Evolutionary conservation across 129 eudicot genomes (phyloP).

Genomic region (Artemisia tridentata): DNA sequence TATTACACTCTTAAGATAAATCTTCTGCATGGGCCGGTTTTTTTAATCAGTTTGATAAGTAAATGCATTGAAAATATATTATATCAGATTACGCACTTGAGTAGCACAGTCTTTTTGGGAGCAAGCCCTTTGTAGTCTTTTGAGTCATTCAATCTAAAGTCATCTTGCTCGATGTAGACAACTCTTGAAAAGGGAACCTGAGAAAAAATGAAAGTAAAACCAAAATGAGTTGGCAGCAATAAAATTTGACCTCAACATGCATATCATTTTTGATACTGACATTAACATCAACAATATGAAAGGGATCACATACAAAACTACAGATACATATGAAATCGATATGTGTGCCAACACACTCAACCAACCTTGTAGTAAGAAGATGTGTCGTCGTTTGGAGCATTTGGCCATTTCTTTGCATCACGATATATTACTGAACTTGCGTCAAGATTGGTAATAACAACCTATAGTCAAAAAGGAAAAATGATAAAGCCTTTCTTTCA

Average conservation of each 20-base stretch:
- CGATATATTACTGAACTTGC: constrained; percentile 58
- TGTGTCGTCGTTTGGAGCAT: constrained; percentile 71
- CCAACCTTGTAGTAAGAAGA: constrained; percentile 80
- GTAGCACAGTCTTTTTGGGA: constrained; percentile 84
- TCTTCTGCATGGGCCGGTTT: too few relatives aligned
- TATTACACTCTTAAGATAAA: neutral
- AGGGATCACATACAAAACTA: too few relatives aligned
- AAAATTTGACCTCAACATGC: too few relatives aligned
- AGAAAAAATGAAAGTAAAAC: neutral
- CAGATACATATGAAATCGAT: too few relatives aligned
- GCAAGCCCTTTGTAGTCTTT: constrained; percentile 97
- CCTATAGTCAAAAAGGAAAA: constrained; percentile 40
- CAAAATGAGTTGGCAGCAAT: too few relatives aligned
- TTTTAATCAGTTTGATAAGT: too few relatives aligned
- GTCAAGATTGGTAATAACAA: constrained; percentile 86
- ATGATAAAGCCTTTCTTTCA: neutral
- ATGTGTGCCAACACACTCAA: too few relatives aligned
- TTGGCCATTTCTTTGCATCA: constrained; percentile 99
- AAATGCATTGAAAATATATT: neutral
- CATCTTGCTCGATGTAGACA: constrained; percentile 71
- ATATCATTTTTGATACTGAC: too few relatives aligned
- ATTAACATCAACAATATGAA: too few relatives aligned
- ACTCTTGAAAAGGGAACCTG: constrained; percentile 88
- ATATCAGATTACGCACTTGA: constrained; percentile 44
- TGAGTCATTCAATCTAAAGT: constrained; percentile 80